Conservation (phyloP, 768 basidiomycete genomes). For the Pleurotus citrinopileatus region DNA sequence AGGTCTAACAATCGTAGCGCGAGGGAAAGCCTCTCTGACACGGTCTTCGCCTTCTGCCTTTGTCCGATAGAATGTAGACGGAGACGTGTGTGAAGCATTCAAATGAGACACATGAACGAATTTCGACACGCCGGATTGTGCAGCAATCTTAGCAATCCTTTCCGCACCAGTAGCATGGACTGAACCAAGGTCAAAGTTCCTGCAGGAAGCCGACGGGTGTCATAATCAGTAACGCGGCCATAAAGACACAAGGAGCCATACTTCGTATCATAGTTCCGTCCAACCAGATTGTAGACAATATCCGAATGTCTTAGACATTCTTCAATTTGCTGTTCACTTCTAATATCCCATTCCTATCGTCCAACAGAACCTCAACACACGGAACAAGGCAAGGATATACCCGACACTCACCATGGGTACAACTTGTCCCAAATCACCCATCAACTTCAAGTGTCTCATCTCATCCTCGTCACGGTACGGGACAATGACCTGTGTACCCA, state of each 20-base stretch:
- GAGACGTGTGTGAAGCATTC: constrained; percentile 78
- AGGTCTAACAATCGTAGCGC: constrained; percentile 87
- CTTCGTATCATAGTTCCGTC: constrained; percentile 96
- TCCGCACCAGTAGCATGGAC: constrained; percentile 84
- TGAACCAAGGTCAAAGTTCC: constrained; percentile 83
- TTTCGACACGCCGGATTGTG: constrained; percentile 73
- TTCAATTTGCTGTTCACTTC: constrained; percentile 86
- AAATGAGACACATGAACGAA: constrained; percentile 95
- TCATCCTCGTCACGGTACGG: constrained; percentile 96
- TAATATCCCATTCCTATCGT: constrained; percentile 90
- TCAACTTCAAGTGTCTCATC: constrained; percentile 83
- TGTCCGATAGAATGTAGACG: constrained; percentile 81
- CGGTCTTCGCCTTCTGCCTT: constrained; percentile 89
- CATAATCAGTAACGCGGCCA: constrained; percentile 2
- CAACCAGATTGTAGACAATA: constrained; percentile 94
- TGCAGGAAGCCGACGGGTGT: constrained; percentile 29
- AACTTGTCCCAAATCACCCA: constrained; percentile 96
- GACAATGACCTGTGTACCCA: constrained; percentile 90
- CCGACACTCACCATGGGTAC: constrained; percentile 75
- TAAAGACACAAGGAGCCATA: constrained; percentile 30
- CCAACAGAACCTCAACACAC: constrained; percentile 14
- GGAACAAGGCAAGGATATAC: neutral
- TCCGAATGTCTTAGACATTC: constrained; percentile 95
- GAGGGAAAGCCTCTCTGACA: constrained; percentile 80
- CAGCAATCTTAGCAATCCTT: constrained; percentile 81